Base-by-base conservation (phyloP, 352 stramenopile species). In the Globisporangium rhizosaccharum region DNA sequence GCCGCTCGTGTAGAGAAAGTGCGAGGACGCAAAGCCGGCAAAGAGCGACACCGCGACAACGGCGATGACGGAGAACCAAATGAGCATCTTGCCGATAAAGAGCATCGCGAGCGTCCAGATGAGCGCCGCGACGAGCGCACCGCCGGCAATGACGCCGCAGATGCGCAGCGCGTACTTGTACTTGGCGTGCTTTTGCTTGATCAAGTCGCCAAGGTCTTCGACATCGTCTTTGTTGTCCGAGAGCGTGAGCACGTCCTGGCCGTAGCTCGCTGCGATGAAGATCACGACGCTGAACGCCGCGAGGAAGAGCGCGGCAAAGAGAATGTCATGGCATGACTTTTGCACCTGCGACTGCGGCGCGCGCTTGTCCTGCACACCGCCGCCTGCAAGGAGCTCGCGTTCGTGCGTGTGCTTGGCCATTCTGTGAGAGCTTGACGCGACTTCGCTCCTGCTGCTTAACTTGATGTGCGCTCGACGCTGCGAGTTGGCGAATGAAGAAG, bases 81-180 rank as follows among this genome's bases (percentile, higher is more conserved):
- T 87, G 61, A 91, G 74, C 65, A 78, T 72, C 66, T 80, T 79
- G 58, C 75, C 72, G 45, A 70, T 76, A 56, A 76, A 49, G 20
- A 85, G 67, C 75, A 85, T 85, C 62, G 82, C 56, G 37, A 71
- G 52, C 28, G 72, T 85, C 75, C 75, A 85, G 20, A 78, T 7
- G 23, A 82, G 36, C 7, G 75, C 77, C 9, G 63, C 59, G 3
- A 74, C 47, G 4, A 80, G 63, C 6, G 70, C 61, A 39, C 70
- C 72, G 37, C 59, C 75, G 18, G 70, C 70, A 63, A 85, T 78
- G 46, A 44, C 63, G 10, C 67, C 75, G 53, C 65, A 71, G 67
- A 85, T 82, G 48, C 68, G 70, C 26, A 76, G 49, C 36, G 75
- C 75, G 53, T 78, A 85, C 61, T 77, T 75, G 72, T 80, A 85